Percentiles rank a stretch among this genome's conserved stretches.
These are phyloP conservation scores for Houttuynia cordata DNA, from an alignment of 164 flowering plant species.

Conservation along the genomic window DNA sequence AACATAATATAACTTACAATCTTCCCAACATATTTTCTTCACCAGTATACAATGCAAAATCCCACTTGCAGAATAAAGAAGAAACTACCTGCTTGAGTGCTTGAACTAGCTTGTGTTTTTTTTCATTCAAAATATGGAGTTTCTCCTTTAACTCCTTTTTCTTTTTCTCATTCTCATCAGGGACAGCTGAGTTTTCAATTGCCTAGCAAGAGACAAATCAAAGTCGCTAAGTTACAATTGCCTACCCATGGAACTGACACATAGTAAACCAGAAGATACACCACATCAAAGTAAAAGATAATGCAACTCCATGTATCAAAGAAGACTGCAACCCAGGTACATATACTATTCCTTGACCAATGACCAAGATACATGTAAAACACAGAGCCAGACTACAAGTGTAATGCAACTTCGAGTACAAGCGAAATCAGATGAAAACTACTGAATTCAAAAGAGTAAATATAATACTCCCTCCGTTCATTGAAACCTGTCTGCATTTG, in stretches of 20 bases:
- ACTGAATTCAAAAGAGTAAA: no score
- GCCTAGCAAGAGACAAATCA: slow-evolving; percentile 15
- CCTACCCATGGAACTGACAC: neutral
- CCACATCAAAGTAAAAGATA: neutral
- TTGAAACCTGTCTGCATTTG: no score
- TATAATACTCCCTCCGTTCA: no score
- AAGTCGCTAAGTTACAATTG: neutral
- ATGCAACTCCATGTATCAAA: no score
- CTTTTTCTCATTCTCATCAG: slow-evolving; percentile 39
- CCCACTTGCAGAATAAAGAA: neutral
- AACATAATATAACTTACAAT: no score
- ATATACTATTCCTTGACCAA: no score
- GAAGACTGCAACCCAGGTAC: neutral
- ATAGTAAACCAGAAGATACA: no score
- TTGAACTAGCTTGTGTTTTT: slow-evolving; percentile 80
- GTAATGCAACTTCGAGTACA: no score
- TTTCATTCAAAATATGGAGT: slow-evolving; percentile 49
- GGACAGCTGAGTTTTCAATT: slow-evolving; percentile 13
- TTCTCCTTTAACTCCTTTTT: slow-evolving; percentile 70
- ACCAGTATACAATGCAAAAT: neutral
- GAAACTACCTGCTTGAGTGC: slow-evolving; percentile 68
- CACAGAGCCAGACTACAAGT: no score
- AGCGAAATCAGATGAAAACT: no score
- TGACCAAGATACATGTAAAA: no score
- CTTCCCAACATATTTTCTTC: neutral